phyloP scores from a whole-genome alignment of 176 grass and related monocot species.

The barley (Hordeum vulgare) region MorexV3_pseudomolecules_assembly NC_058522.1:528857141-528857640 shows the following conservation, averaged over 20 bases:
- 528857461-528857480: conserved; percentile 14
- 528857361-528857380: neutral
- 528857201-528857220: conserved; percentile 68
- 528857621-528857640: neutral
- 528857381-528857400: conserved; percentile 13
- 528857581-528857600: neutral
- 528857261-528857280: conserved; percentile 63
- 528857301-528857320: conserved; percentile 68
- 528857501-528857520: conserved; percentile 2
- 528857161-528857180: conserved; percentile 78
- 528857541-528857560: neutral
- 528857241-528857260: conserved; percentile 63
- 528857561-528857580: neutral
- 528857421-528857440: conserved; percentile 83
- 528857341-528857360: neutral
- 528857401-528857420: conserved; percentile 84
- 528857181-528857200: conserved; percentile 81
- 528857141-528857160: conserved; percentile 6
- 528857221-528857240: conserved; percentile 78
- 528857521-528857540: neutral
- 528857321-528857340: neutral
- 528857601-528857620: neutral
- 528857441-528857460: conserved; percentile 83
- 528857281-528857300: conserved; percentile 78
- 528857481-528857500: neutral